A percentile compares a stretch with the other conserved stretches of the same genome.
These are phyloP conservation scores for Ustanciosporium gigantosporum DNA, from an alignment of 1,284 basidiomycete species.

Conservation along the genomic window DNA sequence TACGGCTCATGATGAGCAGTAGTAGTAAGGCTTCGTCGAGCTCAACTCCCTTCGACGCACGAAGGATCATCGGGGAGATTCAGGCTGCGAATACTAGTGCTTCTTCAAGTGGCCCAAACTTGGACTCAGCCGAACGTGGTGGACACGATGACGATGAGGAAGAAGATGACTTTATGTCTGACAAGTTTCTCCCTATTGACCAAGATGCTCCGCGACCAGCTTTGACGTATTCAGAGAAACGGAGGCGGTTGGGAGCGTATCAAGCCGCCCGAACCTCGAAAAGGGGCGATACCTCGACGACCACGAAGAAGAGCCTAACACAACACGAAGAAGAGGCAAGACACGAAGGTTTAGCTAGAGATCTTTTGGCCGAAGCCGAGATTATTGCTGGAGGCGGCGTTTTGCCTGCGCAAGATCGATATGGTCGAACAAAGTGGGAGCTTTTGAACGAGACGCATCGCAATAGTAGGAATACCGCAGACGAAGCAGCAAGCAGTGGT, in stretches of 20 bases:
- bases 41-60: not conserved
- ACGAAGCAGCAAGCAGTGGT: not conserved
- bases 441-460: not conserved
- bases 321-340: conserved; percentile 21
- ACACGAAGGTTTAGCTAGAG: conserved; percentile 22
- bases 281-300: not conserved
- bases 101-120: not conserved
- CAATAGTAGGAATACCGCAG: not conserved
- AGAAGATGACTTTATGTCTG: conserved; percentile 38
- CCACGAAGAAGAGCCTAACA: conserved; percentile 3
- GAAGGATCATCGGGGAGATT: not conserved
- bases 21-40: not conserved
- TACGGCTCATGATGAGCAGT: not conserved
- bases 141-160: conserved; percentile 2
- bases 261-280: not conserved
- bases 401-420: conserved; percentile 12
- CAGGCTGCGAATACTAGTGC: not conserved
- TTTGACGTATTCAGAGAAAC: conserved; percentile 21
- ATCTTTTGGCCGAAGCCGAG: conserved; percentile 36
- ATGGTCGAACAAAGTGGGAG: conserved; percentile 18
- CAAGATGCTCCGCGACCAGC: no score
- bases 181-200: conserved; percentile 22
- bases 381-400: conserved; percentile 29
- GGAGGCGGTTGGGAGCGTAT: conserved; percentile 14
- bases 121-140: not conserved